Base-by-base conservation (phyloP, 108 stramenopile genomes). In the Cyclotella cryptica region DNA sequence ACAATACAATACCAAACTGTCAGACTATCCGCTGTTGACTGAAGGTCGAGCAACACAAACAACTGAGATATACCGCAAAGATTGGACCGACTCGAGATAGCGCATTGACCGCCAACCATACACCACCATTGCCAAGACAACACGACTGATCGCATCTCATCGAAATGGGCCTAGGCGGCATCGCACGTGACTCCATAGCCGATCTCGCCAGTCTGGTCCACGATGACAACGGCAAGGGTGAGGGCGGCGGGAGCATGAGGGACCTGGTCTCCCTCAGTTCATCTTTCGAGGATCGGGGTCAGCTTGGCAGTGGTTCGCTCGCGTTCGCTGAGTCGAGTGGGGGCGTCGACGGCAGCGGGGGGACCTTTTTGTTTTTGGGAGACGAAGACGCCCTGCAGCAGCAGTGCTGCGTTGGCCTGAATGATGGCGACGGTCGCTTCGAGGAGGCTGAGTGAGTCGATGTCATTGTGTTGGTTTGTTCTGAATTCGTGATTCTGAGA, bases 181-280 rank as follows among this genome's bases (percentile, higher is more conserved):
- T 75, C 10, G 29, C 74, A 39, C 74, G 74, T n/a, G 74, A 75
- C 58, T 75, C 74, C 55, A 66, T 75, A 10, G 66, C 66, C 54
- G 74, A 66, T 35, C 74, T 75, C 57, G 28, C 66, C 66, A 41
- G 22, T 13, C 53, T 75, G 7, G 66, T 65, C 5, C 44, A 21
- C 65, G 65, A 66, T 47, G 65, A 47, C 65, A 26, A 21, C 65
- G 22, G 24, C 26, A 58, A 22, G 21, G 21, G 27, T 27, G 57
- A 58, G 3, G 35, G 35, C 35, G 35, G 35, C 35, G 6, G 35
- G 4, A 35, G 6, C 35, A 35, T 35, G 35, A 35, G 6, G 2
- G 6, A 35, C 35, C 35, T 35, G 35, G 6, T 35, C 35, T 35
- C 35, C 4, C 35, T 35, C 2, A 35, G 35, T 6, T 35, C 6